These are phyloP conservation scores for Pseudozyma flocculosa DNA, from an alignment of 1,284 basidiomycete species.

Conservation along the genomic window DNA sequence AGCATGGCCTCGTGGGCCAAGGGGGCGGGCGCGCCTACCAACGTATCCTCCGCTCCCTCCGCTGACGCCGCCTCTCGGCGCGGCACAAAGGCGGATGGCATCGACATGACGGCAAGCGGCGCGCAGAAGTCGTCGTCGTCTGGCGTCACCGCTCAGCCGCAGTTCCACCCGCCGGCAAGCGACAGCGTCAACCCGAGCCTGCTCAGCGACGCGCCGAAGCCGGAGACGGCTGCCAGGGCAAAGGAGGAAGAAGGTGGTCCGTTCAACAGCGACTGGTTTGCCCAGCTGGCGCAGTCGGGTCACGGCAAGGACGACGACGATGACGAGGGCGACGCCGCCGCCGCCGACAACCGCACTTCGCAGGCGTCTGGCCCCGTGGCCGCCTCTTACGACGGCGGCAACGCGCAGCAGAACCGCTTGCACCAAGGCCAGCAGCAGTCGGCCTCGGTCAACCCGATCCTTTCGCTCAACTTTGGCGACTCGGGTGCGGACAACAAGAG, in stretches of 20 bases:
- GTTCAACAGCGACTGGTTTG: constrained; percentile 38
- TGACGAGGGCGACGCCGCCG: not conserved
- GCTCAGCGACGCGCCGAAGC: constrained; percentile 11
- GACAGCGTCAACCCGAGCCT: constrained; percentile 26
- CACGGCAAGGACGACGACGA: constrained; percentile 31
- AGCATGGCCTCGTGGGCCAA: constrained; percentile 31
- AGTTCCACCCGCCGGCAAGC: too few relatives aligned
- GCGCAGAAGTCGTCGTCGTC: too few relatives aligned
- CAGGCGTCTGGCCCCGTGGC: too few relatives aligned
- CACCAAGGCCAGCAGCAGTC: constrained; percentile 4
- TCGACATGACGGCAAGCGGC: too few relatives aligned
- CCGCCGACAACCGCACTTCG: too few relatives aligned
- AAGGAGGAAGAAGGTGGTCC: constrained; percentile 26
- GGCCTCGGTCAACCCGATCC: constrained; percentile 22
- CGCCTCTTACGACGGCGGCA: too few relatives aligned
- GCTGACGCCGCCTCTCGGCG: too few relatives aligned
- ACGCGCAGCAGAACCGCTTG: too few relatives aligned
- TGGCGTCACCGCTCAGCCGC: too few relatives aligned
- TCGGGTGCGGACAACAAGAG: not conserved
- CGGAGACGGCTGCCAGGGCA: constrained; percentile 3
- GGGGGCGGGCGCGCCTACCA: constrained; percentile 5
- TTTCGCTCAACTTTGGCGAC: constrained; percentile 27
- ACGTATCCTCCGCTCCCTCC: too few relatives aligned
- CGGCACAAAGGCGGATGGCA: too few relatives aligned
- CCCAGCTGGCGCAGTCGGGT: constrained; percentile 35